These are phyloP conservation scores for Cladosporium oxysporum DNA, from an alignment of 2,329 filamentous ascomycete genomes.

Conservation along the genomic window DNA sequence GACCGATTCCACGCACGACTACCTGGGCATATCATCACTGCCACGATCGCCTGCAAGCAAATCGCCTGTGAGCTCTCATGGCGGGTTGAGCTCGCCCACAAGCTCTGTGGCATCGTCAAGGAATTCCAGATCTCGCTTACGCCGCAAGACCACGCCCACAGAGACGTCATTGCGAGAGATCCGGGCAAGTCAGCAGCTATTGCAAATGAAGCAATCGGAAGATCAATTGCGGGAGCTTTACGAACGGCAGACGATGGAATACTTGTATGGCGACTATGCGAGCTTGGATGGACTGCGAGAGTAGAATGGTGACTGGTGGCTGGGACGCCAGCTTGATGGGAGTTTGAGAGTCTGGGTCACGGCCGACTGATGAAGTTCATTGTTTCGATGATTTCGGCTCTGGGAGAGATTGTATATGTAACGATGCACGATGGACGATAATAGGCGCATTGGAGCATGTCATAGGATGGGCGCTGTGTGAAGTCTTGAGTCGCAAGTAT, in stretches of 20 bases:
- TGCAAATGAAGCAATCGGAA: conserved; percentile 15
- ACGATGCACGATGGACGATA: not conserved
- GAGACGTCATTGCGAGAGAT: conserved; percentile 18
- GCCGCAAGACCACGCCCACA: conserved; percentile 19
- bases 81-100: not conserved
- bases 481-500: not conserved
- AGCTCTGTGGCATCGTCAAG: conserved; percentile 5
- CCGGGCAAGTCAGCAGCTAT: conserved; percentile 11
- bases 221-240: conserved; percentile 15
- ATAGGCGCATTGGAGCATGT: not conserved
- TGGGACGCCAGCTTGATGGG: not conserved
- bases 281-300: conserved; percentile 13
- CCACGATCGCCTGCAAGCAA: not conserved
- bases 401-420: not conserved
- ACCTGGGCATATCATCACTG: not conserved
- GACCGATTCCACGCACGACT: not conserved
- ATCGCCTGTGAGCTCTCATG: conserved; percentile 1
- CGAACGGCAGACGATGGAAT: conserved; percentile 21
- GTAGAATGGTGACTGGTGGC: conserved; percentile 3
- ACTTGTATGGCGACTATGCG: conserved; percentile 13
- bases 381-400: not conserved
- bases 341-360: not conserved
- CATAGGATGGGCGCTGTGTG: not conserved
- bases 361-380: not conserved
- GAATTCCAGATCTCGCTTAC: conserved; percentile 4